Base-by-base conservation (phyloP, 768 basidiomycete species). In the Lactarius deliciosus region DNA sequence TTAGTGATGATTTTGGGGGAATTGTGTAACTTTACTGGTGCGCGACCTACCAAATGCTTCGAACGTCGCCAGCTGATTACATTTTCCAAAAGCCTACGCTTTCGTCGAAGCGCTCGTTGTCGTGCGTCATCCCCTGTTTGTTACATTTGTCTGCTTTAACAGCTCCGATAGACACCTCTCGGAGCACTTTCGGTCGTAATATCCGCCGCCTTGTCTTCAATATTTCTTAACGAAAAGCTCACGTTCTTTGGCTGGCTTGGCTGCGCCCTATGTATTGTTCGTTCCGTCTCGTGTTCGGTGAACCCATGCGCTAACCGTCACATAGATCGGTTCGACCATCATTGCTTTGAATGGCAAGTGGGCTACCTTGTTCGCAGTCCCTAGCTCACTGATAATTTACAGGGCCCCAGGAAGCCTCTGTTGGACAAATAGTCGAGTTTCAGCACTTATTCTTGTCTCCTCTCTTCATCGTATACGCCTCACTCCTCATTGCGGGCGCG, bases 221-320 rank as follows among this genome's bases (percentile, higher is more conserved):
- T 96, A 70, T 92, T 98, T 79, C 89, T 99, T 72, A 87, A 96
- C 57, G 96, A 98, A 76, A 92, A 82, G 62, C 84, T 99, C 54
- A 91, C 89, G 41, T 93, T 98, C 77, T 98, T 99, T 75, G 96
- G 97, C 58, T 98, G 96, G 95, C 81, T 98, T 68, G 96, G 95
- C 22, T 97, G 95, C 76, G 85, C 80, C 18, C 83, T 98, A 20
- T 96, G 94, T 77, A 93, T 98, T 73, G 89, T 94, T 72, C 73
- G 92, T 78, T 43, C 15, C 16, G 34, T 41, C 5, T 55, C 16
- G 16, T 64, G 67, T 55, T 54, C 20, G n/a, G 15, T 47, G 25
- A 64, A 0, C 9, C 57, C 34, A 58, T 30, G 56, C 57, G 50
- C 50, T 67, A 18, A 69, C 55, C 59, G 45, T 22, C 54, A 18